Base-by-base conservation (phyloP, 805 yeast genomes). In the Osmozyma mogii region DNA sequence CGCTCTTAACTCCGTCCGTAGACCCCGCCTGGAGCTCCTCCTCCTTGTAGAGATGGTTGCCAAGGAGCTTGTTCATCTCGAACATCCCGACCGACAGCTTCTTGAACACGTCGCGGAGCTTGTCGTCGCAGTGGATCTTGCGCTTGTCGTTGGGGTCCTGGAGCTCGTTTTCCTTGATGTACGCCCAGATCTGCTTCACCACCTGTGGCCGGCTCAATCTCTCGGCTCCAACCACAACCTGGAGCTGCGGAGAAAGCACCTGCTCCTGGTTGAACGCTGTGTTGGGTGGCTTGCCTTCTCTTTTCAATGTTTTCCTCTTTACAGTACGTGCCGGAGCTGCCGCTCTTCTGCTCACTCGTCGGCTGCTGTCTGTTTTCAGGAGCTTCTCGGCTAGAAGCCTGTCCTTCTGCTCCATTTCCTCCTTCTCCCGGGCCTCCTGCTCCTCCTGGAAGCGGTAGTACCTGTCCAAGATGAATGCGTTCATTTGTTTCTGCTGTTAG, bases 131-230 rank as follows among this genome's bases (percentile, higher is more conserved):
- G 3, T 71, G 11, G 5, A 84, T 76, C 33, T 73, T 75, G 30
- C 89, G 61, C 38, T 68, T 66, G 51, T 84, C 83, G 1, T 58
- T 44, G 1, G 87, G 82, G 38, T 80, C 73, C 48, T 83, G 94
- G 17, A 84, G 52, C 17, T 70, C 51, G 35, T 79, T 48, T 8
- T 50, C 69, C 43, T 75, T 78, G 33, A 84, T 80, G 50, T 84
- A 73, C 9, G 62, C 68, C 94, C 94, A 83, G 4, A 82, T 49
- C 26, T 53, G 53, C 37, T 79, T 79, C 7, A 81, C 87, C 11
- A 80, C 76, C 47, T 78, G 78, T 0, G 89, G 76, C 41, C 94
- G 57, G 3, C 88, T 66, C 24, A 73, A 45, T 31, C 55, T 63
- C 2, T 48, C 48, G 2, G 28, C 35, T 0, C 63, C 65, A 6